These are phyloP conservation scores for Mallotus nudiflorus DNA, from an alignment of 345 rosid species.

Conservation along the genomic window DNA sequence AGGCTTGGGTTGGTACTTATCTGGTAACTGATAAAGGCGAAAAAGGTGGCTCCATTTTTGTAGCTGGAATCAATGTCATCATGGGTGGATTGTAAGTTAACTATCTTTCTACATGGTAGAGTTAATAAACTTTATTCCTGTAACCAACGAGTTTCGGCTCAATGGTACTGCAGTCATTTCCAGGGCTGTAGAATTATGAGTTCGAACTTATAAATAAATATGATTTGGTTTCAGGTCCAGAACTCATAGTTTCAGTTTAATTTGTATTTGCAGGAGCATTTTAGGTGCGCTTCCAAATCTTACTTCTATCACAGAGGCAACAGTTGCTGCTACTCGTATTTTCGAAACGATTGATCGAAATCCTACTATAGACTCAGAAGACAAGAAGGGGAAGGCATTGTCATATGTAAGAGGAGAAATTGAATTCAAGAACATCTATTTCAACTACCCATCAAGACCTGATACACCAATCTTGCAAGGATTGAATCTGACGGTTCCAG, in stretches of 20 bases:
- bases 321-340: conserved; percentile 43
- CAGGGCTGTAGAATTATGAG: no score
- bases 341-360: conserved; percentile 48
- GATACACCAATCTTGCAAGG: conserved; percentile 57
- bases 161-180: no score
- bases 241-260: conserved; percentile 20
- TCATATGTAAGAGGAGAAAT: conserved; percentile 66
- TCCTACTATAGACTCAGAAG: conserved; percentile 56
- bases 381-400: conserved; percentile 58
- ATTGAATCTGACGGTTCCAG: conserved; percentile 52
- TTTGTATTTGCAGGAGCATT: conserved; percentile 45
- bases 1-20: conserved; percentile 61
- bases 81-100: conserved; percentile 67
- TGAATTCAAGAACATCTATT: conserved; percentile 47
- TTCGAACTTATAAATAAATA: not conserved
- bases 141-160: no score
- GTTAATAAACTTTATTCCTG: not conserved
- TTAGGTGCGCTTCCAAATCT: conserved; percentile 65
- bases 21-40: conserved; percentile 55
- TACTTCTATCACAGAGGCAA: conserved; percentile 60
- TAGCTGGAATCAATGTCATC: conserved; percentile 59
- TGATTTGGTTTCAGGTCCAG: not conserved
- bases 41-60: conserved; percentile 58
- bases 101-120: no score
- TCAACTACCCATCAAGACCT: conserved; percentile 63